Percentiles rank a stretch among this genome's conserved stretches.
These are phyloP conservation scores for Primulina huaijiensis DNA, from an alignment of 257 asterid species.

Conservation along the genomic window DNA sequence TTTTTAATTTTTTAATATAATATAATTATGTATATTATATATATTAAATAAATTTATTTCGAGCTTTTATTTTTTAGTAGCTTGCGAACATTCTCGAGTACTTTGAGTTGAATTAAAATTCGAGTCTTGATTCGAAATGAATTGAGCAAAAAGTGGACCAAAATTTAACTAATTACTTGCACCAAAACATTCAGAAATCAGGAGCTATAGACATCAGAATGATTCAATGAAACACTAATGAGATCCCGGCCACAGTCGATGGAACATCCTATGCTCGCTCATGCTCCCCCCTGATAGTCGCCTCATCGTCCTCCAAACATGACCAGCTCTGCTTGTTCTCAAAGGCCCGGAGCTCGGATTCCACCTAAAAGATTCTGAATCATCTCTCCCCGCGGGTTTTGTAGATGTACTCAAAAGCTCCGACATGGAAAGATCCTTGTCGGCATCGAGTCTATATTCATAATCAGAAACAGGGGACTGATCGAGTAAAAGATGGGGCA, in stretches of 20 bases:
- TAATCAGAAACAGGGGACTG: constrained; percentile 47
- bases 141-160: not conserved
- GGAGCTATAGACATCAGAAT: not conserved
- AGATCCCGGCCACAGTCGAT: constrained; percentile 63
- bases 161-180: not conserved
- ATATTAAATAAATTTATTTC: too few relatives aligned
- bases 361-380: constrained; percentile 56
- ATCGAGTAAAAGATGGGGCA: constrained; percentile 35
- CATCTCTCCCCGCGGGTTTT: constrained; percentile 36
- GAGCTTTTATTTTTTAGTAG: too few relatives aligned
- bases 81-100: too few relatives aligned
- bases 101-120: too few relatives aligned
- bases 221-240: constrained; percentile 24
- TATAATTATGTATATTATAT: too few relatives aligned
- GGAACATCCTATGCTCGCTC: constrained; percentile 62
- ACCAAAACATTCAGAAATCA: constrained; percentile 11
- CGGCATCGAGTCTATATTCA: constrained; percentile 52
- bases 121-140: too few relatives aligned
- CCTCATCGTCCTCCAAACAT: constrained; percentile 66
- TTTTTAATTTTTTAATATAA: too few relatives aligned
- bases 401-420: constrained; percentile 54
- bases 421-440: constrained; percentile 67
- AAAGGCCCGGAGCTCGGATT: constrained; percentile 75
- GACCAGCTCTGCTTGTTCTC: constrained; percentile 42
- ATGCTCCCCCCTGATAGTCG: constrained; percentile 55